Percentiles rank a stretch among this genome's conserved stretches.
Conservation (phyloP, 306 rosid species). For the Prunus salicina region DNA sequence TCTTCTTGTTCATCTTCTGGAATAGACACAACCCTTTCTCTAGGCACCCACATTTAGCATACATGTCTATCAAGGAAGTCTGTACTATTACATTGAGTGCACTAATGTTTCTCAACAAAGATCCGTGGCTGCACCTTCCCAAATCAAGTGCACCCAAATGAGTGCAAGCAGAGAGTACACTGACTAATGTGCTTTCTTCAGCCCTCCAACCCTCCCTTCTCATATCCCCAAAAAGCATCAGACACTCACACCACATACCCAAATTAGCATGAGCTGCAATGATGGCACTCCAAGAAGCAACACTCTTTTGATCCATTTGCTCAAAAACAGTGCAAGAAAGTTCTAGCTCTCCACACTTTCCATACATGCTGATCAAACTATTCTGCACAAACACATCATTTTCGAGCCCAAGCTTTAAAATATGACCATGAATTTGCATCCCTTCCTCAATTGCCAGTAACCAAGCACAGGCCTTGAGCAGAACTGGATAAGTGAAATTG, state of each 20-base stretch:
- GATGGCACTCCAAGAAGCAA: conserved; percentile 86
- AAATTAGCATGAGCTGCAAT: conserved; percentile 68
- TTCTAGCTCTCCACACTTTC: conserved; percentile 45
- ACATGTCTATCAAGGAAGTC: conserved; percentile 82
- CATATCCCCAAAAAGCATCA: conserved; percentile 65
- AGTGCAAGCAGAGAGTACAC: conserved; percentile 72
- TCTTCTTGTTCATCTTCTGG: conserved; percentile 58
- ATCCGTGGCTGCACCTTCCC: conserved; percentile 74
- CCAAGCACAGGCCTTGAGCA: conserved; percentile 72
- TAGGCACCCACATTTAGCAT: conserved; percentile 71
- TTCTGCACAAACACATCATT: conserved; percentile 69
- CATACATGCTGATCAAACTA: conserved; percentile 82
- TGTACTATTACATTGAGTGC: conserved; percentile 69
- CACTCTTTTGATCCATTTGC: conserved; percentile 47
- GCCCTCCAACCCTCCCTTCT: conserved; percentile 58
- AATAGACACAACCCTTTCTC: conserved; percentile 56
- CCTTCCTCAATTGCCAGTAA: conserved; percentile 51
- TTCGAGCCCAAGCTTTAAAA: conserved; percentile 57
- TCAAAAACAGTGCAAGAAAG: conserved; percentile 49
- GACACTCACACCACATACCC: conserved; percentile 69
- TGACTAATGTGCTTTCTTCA: conserved; percentile 79
- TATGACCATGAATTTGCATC: conserved; percentile 61
- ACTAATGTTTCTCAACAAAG: conserved; percentile 58
- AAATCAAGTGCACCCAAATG: conserved; percentile 68
- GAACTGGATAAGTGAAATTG: conserved; percentile 64